These are phyloP conservation scores for Saturnispora ahearnii DNA, from an alignment of 805 yeast species.

Conservation along the genomic window DNA sequence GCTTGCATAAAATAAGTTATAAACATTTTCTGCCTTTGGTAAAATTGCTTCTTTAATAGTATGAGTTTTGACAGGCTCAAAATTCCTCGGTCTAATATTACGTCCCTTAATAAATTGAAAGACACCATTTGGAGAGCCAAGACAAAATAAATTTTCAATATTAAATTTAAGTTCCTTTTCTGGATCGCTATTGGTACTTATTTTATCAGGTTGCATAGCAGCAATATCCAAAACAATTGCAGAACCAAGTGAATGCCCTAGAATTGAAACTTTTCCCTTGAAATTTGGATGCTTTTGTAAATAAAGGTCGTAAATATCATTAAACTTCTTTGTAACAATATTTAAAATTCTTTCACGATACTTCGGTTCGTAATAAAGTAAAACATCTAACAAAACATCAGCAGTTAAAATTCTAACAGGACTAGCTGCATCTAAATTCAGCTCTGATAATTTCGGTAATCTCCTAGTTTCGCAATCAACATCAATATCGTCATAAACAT, in stretches of 20 bases:
- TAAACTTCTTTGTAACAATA: constrained; percentile 56
- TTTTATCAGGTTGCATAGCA: constrained; percentile 35
- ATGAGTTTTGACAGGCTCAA: constrained; percentile 2
- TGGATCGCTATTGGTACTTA: constrained; percentile 24
- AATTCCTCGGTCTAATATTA: constrained; percentile 40
- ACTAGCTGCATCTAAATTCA: constrained; percentile 69
- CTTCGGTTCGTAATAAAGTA: constrained; percentile 66
- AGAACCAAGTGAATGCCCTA: constrained; percentile 92
- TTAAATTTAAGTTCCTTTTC: constrained; percentile 48
- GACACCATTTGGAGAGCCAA: constrained; percentile 89
- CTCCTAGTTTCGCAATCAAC: constrained; percentile 30
- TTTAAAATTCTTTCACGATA: constrained; percentile 54
- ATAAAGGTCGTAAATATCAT: constrained; percentile 51
- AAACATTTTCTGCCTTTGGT: constrained; percentile 58
- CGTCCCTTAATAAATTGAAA: constrained; percentile 65
- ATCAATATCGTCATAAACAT: constrained; percentile 30
- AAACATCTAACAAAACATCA: constrained; percentile 76
- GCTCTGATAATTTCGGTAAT: constrained; percentile 57
- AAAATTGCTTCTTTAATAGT: constrained; percentile 22
- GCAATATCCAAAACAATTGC: constrained; percentile 74
- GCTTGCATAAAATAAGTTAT: constrained; percentile 80
- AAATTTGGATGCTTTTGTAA: constrained; percentile 58
- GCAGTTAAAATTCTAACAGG: constrained; percentile 74
- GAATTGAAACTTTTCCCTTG: constrained; percentile 70
- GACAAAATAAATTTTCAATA: constrained; percentile 65